phyloP scores from a whole-genome alignment of 208 protist genomes.

The Leishmania tarentolae region DNA sequence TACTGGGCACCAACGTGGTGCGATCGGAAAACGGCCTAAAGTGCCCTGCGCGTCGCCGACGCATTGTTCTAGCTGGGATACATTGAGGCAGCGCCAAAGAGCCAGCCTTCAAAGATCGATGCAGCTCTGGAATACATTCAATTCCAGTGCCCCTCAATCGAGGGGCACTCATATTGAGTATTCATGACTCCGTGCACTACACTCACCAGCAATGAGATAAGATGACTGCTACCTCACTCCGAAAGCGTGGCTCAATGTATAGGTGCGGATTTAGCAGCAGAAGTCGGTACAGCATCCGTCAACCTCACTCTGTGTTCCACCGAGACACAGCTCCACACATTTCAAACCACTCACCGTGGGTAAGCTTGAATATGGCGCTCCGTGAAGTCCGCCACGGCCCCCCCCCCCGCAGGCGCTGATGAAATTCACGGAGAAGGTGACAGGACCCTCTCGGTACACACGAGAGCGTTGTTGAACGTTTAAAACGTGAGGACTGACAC shows the following conservation, averaged over 20 bases:
- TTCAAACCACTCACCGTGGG: neutral
- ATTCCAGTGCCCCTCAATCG: neutral
- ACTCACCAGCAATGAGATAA: neutral
- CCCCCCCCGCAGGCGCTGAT: neutral
- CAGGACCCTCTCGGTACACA: neutral
- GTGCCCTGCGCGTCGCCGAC: too few relatives aligned
- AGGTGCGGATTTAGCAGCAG: neutral
- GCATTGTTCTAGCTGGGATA: neutral
- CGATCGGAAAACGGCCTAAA: neutral
- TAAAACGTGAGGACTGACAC: neutral
- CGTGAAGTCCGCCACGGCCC: neutral
- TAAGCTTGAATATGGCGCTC: neutral
- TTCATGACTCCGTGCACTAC: neutral
- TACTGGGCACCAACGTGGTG: neutral
- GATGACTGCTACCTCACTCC: neutral
- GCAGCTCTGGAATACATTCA: neutral
- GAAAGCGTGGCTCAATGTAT: neutral
- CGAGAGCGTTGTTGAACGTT: neutral
- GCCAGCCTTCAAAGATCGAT: neutral
- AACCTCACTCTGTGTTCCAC: neutral
- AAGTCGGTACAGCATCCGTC: neutral
- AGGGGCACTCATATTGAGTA: neutral
- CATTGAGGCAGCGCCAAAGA: neutral
- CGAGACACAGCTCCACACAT: neutral
- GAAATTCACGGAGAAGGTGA: neutral